Evolutionary conservation across 495 filamentous ascomycete species (phyloP).

Genomic region (Jackrogersella multiformis): DNA sequence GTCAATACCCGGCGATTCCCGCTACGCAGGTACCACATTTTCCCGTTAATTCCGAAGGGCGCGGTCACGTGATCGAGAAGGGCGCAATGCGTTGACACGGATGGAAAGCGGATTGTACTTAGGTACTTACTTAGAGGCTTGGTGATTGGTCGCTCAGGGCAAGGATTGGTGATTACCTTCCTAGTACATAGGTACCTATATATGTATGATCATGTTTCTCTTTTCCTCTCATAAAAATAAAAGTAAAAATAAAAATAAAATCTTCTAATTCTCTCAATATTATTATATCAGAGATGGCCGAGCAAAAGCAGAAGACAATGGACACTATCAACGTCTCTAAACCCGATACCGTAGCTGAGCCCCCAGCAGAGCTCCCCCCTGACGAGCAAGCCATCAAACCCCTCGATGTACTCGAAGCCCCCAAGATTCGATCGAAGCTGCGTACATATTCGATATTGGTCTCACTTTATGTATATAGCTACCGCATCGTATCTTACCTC

Average conservation of each 20-base stretch:
- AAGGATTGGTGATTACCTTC: too few species aligned
- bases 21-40: background rate
- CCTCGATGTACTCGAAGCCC: slow-evolving; percentile 18
- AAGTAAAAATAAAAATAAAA: too few species aligned
- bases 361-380: background rate
- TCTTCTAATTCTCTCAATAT: too few species aligned
- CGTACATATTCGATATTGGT: slow-evolving; percentile 39
- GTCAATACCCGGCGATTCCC: too few species aligned
- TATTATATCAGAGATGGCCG: background rate
- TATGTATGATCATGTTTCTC: too few species aligned
- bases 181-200: too few species aligned
- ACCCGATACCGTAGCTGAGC: background rate
- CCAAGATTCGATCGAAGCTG: slow-evolving; percentile 42
- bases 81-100: background rate
- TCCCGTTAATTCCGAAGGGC: background rate
- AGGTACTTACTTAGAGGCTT: background rate
- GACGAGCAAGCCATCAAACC: background rate
- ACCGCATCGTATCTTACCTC: background rate
- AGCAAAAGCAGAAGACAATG: background rate
- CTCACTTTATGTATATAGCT: slow-evolving; percentile 40
- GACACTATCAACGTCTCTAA: background rate
- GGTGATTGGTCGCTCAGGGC: background rate
- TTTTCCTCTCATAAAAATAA: too few species aligned
- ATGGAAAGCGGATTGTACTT: background rate
- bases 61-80: background rate